Base-by-base conservation (phyloP, 1,284 basidiomycete genomes). In the Austroboletus niveus region DNA sequence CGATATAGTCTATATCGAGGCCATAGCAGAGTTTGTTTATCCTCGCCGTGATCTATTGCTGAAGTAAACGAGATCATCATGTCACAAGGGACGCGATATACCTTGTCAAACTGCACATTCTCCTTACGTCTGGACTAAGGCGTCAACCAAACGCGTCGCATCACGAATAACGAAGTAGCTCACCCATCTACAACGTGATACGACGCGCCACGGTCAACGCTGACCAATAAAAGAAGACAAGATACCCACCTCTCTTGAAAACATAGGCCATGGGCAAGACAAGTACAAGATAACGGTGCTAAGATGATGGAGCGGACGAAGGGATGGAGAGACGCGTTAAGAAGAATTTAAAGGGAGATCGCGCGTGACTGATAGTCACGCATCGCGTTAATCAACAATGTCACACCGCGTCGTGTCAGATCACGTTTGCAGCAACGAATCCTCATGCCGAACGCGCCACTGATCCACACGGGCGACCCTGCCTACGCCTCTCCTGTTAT, bases 21-120 rank as follows among this genome's bases (percentile, higher is more conserved):
- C 96, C 96, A 69, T 98, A 99, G 65, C 94, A 97, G 22, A 99
- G 85, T 77, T 99, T 99, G 70, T 87, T 85, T 67, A 99, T 90
- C 62, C 95, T 79, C 32, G 91, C 86, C 6, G 92, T 94, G 69
- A 94, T 94, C 89, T 92, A 42, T 58, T 17, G 12, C 49, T 47
- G 42, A 57, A 48, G 60, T 57, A 36, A 59, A 60, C 57, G 56
- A 49, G 38, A 42, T 32, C 30, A 38, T 27, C 30, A 6, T 57
- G 44, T 20, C 12, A 1, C 31, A 34, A 39, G 2, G 14, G 9
- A 45, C 14, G 50, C 24, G 48, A 62, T 74, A 55, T 61, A 85
- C 88, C 77, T 94, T 93, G 65, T 93, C 91, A 62, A 94, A 93
- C 65, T 90, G 87, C 48, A 94, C 87, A 64, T 82, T 84, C 71